phyloP scores from a whole-genome alignment of 2,329 filamentous ascomycete species.

The Sphaerulina musiva region DNA sequence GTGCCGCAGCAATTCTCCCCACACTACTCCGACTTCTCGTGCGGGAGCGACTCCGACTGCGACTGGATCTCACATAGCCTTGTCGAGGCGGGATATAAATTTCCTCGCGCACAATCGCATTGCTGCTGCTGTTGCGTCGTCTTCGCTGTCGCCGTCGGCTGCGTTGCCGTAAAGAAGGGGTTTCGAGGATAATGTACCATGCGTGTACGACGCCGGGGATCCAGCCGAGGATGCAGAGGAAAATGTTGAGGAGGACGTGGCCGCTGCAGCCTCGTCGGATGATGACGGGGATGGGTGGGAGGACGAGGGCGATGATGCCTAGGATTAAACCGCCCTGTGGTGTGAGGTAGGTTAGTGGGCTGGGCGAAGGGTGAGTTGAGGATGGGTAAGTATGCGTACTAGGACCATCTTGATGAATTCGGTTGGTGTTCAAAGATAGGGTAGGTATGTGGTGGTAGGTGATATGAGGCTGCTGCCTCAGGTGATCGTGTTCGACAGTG shows the following conservation, averaged over 20 bases:
- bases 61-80: neutral
- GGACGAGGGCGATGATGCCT: conserved; percentile 30
- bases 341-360: conserved; percentile 3
- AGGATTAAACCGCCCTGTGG: conserved; percentile 17
- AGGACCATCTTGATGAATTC: conserved; percentile 10
- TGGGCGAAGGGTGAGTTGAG: neutral
- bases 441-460: too few relatives aligned
- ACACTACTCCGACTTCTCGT: conserved; percentile 12
- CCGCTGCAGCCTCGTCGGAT: conserved; percentile 78
- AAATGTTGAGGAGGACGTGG: conserved; percentile 83
- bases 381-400: neutral
- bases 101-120: conserved; percentile 6
- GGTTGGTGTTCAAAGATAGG: neutral
- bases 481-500: neutral
- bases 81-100: conserved; percentile 7
- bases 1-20: conserved; percentile 3
- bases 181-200: conserved; percentile 19
- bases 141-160: neutral
- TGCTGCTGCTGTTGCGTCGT: conserved; percentile 1
- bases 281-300: conserved; percentile 84
- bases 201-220: conserved; percentile 22
- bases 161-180: conserved; percentile 14
- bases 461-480: neutral
- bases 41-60: neutral
- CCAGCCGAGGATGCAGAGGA: conserved; percentile 64